A percentile compares a stretch with the other conserved stretches of the same genome.
These are phyloP conservation scores for Penicillium longicatenatum DNA, from an alignment of 495 filamentous ascomycete species.

Conservation along the genomic window DNA sequence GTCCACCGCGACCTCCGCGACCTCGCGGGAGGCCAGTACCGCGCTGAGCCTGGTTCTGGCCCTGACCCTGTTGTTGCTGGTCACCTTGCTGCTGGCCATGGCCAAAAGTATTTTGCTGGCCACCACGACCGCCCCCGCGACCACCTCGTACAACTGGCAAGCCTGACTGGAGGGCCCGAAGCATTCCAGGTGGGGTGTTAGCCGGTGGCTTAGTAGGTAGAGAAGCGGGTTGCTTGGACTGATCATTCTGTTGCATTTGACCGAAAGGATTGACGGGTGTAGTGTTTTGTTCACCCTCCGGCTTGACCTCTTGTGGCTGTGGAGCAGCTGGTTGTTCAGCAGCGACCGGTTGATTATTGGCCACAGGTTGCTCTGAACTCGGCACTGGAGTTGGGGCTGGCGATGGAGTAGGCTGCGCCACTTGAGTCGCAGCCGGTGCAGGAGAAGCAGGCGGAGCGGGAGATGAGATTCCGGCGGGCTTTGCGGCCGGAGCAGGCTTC, in stretches of 20 bases:
- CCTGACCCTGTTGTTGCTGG: slow-evolving; percentile 26
- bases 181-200: slow-evolving; percentile 39
- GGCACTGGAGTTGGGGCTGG: slow-evolving; percentile 22
- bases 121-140: slow-evolving; percentile 34
- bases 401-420: slow-evolving; percentile 4
- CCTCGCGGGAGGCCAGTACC: slow-evolving; percentile 49
- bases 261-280: slow-evolving; percentile 35
- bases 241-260: slow-evolving; percentile 27
- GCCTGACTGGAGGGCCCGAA: slow-evolving; percentile 49
- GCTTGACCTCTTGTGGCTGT: neutral
- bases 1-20: slow-evolving; percentile 42
- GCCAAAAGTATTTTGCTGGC: slow-evolving; percentile 35
- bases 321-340: slow-evolving; percentile 3
- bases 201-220: slow-evolving; percentile 41
- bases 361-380: neutral
- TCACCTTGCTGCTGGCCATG: slow-evolving; percentile 29
- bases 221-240: slow-evolving; percentile 33
- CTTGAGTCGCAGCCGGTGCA: slow-evolving; percentile 13
- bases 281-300: neutral
- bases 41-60: slow-evolving; percentile 27
- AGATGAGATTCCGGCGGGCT: slow-evolving; percentile 1
- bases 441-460: slow-evolving; percentile 8
- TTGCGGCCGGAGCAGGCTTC: slow-evolving; percentile 48
- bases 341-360: slow-evolving; percentile 15
- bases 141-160: slow-evolving; percentile 51